Base-by-base conservation (phyloP, 2,329 filamentous ascomycete genomes). In the Blastomyces emzantsi region DNA sequence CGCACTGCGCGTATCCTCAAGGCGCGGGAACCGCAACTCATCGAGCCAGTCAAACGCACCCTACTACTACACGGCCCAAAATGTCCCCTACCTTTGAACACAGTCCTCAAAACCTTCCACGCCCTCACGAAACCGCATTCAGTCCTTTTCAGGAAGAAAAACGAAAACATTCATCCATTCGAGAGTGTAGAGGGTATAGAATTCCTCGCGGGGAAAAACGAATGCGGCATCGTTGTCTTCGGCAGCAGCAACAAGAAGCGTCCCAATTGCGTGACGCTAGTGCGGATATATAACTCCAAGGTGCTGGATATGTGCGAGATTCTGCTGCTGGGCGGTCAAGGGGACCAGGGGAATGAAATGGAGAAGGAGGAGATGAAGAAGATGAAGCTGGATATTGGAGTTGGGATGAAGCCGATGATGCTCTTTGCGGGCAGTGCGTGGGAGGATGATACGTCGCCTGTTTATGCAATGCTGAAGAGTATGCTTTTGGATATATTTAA, bases 161-260 rank as follows among this genome's bases (percentile, higher is more conserved):
- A 99, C 78, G 83, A 87, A 66, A 78, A 78, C 69, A 89, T 96
- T 71, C 92, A 94, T 77, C 94, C 94, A 1, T 99, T 99, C 77
- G 93, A 97, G 76, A 92, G 95, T 75, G 80, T 89, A 67, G 82
- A 88, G 36, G 93, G 89, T 62, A 84, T 97, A 69, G 91, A 97
- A 78, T 99, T 99, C 81, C 92, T 99, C 81, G 88, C 89, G 67
- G 87, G 92, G 74, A 99, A 97, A 81, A 99, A 99, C 79, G 94
- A 99, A 76, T 87, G 90, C 72, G 89, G 87, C 56, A 81, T 97
- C 58, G 83, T 97, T 68, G 83, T 94, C 68, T 96, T 96, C 71
- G 92, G 88, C 61, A 87, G 85, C 75, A 89, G 88, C 76, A 90
- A 85, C 76, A 99, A 97, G 83, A 99, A 97, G 83, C 84, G 94